Evolutionary conservation across 257 asterid species (phyloP).

Genomic region (Knoxia roxburghii): DNA sequence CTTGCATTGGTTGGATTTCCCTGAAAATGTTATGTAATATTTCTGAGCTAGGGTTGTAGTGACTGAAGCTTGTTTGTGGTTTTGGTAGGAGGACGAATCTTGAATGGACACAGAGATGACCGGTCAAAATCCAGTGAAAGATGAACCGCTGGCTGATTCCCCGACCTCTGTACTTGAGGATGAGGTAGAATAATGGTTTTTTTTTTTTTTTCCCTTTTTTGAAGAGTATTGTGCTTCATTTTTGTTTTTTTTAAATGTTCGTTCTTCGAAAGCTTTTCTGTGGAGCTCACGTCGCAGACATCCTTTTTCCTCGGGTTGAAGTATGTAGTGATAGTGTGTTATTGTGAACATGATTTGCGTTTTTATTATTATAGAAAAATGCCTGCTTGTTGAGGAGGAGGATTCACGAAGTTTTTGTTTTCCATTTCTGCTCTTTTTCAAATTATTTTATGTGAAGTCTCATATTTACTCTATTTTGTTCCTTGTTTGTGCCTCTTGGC

Average conservation of each 20-base stretch:
- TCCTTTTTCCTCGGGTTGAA: not conserved
- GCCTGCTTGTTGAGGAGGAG: not conserved
- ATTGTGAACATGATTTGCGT: too few relatives aligned
- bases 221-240: not conserved
- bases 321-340: too few relatives aligned
- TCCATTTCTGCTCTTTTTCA: not conserved
- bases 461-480: not conserved
- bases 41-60: conserved; percentile 8
- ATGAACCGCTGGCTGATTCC: conserved; percentile 57
- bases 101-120: conserved; percentile 27
- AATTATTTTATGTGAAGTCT: conserved; percentile 8
- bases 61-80: conserved; percentile 5
- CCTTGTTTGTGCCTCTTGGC: conserved; percentile 4
- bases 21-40: not conserved
- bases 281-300: not conserved
- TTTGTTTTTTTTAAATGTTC: not conserved
- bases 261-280: too few relatives aligned
- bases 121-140: conserved; percentile 56
- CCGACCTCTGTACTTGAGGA: conserved; percentile 98
- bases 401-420: not conserved
- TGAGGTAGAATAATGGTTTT: conserved; percentile 40
- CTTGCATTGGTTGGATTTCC: not conserved
- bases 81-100: conserved; percentile 12
- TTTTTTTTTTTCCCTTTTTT: not conserved
- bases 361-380: too few relatives aligned